These are phyloP conservation scores for Guadua angustifolia DNA, from an alignment of 176 grass and related monocot genomes.

Conservation along the genomic window DNA sequence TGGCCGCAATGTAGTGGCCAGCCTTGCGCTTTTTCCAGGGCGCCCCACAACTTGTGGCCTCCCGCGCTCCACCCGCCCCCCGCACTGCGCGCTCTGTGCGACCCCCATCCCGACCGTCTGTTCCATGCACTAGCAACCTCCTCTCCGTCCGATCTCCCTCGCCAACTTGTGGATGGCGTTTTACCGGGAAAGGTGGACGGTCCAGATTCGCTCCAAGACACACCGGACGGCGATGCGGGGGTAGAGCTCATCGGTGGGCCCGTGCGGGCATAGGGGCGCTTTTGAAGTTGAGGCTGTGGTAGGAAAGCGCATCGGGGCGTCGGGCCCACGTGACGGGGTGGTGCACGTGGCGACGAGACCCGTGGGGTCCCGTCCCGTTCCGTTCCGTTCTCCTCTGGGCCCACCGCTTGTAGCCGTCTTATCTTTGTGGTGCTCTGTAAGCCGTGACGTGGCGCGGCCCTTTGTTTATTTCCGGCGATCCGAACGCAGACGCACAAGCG, in stretches of 20 bases:
- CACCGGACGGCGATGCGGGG: background rate
- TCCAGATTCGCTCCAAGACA: background rate
- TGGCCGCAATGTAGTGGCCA: constrained; percentile 54
- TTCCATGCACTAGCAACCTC: background rate
- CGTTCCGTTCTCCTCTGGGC: no score
- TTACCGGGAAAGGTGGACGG: background rate
- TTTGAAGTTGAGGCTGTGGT: constrained; percentile 51
- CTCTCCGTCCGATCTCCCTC: background rate
- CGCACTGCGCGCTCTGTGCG: background rate
- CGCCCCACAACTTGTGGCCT: constrained; percentile 44
- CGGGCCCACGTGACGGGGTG: constrained; percentile 31
- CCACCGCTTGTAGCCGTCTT: background rate
- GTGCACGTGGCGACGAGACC: background rate
- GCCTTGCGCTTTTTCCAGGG: constrained; percentile 55
- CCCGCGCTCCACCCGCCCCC: background rate
- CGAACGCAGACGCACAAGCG: background rate
- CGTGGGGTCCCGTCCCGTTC: no score
- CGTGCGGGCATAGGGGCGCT: background rate
- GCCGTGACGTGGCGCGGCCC: constrained; percentile 33
- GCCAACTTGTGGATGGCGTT: constrained; percentile 46
- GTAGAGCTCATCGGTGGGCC: background rate
- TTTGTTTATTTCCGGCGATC: background rate
- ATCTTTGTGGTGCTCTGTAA: constrained; percentile 21
- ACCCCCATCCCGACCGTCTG: background rate
- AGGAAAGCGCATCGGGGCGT: constrained; percentile 58